Evolutionary conservation across 2,329 filamentous ascomycete genomes (phyloP).

Genomic region (Ceratocystis alfenasii): DNA sequence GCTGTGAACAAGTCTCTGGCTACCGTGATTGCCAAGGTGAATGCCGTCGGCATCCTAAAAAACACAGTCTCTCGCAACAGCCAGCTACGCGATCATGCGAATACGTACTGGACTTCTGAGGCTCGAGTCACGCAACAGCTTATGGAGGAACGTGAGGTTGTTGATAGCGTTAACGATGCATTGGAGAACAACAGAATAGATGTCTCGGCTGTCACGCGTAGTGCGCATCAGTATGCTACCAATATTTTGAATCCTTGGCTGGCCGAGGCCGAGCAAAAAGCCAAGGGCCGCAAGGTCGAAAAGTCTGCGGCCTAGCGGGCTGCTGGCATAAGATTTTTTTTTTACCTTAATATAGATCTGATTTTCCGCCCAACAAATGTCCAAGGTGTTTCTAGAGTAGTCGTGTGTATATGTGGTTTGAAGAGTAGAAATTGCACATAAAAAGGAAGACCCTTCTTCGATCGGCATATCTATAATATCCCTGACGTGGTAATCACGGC

Average conservation of each 20-base stretch:
- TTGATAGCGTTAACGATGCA: conserved; percentile 58
- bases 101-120: conserved; percentile 73
- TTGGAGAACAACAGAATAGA: conserved; percentile 49
- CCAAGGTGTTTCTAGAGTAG: not conserved
- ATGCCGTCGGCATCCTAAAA: conserved; percentile 60
- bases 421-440: too few relatives aligned
- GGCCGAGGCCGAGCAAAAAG: conserved; percentile 20
- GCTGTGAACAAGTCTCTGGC: conserved; percentile 44
- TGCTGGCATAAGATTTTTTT: too few relatives aligned
- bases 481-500: too few relatives aligned
- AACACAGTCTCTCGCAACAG: conserved; percentile 70
- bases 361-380: not conserved
- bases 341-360: not conserved
- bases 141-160: conserved; percentile 66
- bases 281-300: not conserved
- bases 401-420: too few relatives aligned
- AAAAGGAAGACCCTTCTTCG: too few relatives aligned
- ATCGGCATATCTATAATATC: too few relatives aligned
- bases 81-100: conserved; percentile 51
- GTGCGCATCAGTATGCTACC: conserved; percentile 51
- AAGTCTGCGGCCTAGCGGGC: not conserved
- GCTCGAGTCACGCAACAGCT: conserved; percentile 58
- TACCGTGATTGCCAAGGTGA: conserved; percentile 52
- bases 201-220: conserved; percentile 46
- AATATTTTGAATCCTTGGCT: conserved; percentile 29